Base-by-base conservation (phyloP, 139 green algal genomes). In the Spirogloea muscicola region DNA sequence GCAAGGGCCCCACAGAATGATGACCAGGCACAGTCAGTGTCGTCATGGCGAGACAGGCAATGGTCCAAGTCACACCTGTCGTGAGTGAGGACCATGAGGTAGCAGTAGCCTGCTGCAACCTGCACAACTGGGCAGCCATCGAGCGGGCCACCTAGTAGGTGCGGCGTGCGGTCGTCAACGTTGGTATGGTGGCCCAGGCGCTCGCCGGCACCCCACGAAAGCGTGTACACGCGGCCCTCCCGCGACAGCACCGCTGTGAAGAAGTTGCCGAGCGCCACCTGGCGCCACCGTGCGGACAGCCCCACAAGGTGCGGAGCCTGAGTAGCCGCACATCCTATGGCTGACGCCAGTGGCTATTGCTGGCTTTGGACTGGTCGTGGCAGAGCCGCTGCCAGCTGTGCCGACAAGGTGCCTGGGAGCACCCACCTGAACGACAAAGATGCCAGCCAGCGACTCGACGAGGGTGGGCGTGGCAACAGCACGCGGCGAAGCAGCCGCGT, bases 91-190 rank as follows among this genome's bases (percentile, higher is more conserved):
- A n/a, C 67, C 49, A 76, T 48, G 16, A 76, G 67, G 42, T 67
- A 76, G 42, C 67, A 76, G 58, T 76, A 49, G 25, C 67, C 67
- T 2, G 49, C 67, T 44, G 67, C 67, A 21, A 76, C 66, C 49
- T 76, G 67, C 42, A n/a, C n/a, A 29, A 60, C 21, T 29, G 49
- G 25, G 25, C 55, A 49, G 48, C 29, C 3, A 10, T 48, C 67
- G 34, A 76, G 31, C 38, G 36, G 38, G 38, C 25, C 25, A 13
- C 58, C 67, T 9, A 58, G 36, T 2, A 64, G 41, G 31, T 49
- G 67, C 34, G 67, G 67, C 48, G 39, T 7, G 7, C 9, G 34
- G 29, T 76, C 67, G 16, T 27, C 29, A 29, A 16, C 16, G 33
- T 76, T 49, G 38, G 67, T 76, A 39, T 48, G 49, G 49, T 76